Conservation (phyloP, 139 green algal genomes). For the Nannochloris sp. region DNA sequence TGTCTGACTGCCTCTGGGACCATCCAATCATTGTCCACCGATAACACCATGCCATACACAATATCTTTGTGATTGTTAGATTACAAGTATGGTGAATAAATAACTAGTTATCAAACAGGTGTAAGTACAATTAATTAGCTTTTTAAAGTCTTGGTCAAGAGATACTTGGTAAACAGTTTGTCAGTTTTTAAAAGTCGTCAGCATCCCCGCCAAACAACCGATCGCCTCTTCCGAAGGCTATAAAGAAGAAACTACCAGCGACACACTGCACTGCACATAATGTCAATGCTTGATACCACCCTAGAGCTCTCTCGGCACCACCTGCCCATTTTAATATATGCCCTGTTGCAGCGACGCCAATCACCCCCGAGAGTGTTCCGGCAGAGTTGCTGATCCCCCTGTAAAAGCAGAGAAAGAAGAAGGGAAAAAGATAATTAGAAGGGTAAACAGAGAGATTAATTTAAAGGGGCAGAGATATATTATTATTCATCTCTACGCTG, state of each 20-base stretch:
- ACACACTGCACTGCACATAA: conserved; percentile 50
- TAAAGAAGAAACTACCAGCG: conserved; percentile 65
- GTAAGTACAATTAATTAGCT: no score
- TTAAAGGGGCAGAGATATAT: no score
- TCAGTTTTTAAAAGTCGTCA: no score
- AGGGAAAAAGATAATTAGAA: conserved; percentile 8
- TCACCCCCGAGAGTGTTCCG: conserved; percentile 74
- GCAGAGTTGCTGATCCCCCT: conserved; percentile 67
- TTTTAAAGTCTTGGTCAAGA: no score
- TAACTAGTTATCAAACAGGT: no score
- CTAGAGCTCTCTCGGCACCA: conserved; percentile 29
- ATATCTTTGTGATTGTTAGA: no score
- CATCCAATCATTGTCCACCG: no score
- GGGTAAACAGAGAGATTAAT: no score
- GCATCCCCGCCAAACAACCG: conserved; percentile 39
- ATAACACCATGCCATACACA: no score
- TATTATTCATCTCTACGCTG: neutral
- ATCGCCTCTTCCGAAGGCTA: conserved; percentile 59
- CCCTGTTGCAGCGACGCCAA: conserved; percentile 87
- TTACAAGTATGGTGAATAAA: no score
- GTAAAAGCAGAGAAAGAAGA: neutral
- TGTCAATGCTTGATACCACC: conserved; percentile 68
- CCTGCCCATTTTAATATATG: conserved; percentile 69
- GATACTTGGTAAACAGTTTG: no score
- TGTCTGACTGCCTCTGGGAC: no score